Percentiles rank a stretch among this genome's conserved stretches.
Evolutionary conservation across 441 rosid species (phyloP).

Genomic region (Breynia disticha): DNA sequence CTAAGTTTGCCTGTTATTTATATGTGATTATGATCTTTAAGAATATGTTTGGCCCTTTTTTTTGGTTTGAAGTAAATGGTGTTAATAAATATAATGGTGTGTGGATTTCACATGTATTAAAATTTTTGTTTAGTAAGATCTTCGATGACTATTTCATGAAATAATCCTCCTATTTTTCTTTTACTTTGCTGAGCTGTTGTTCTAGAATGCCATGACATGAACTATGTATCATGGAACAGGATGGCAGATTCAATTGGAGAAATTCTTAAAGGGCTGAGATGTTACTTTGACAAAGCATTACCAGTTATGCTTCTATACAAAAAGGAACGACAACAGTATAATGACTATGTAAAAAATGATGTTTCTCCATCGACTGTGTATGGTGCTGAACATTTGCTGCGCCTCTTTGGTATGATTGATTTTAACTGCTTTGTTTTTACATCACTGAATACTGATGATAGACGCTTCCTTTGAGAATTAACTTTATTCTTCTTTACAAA

Average conservation of each 20-base stretch:
- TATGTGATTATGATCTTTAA: too few species aligned
- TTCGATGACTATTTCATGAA: background rate
- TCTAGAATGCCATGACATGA: constrained; percentile 8
- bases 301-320: constrained; percentile 75
- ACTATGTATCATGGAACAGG: constrained; percentile 34
- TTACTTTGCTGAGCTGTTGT: background rate
- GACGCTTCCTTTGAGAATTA: background rate
- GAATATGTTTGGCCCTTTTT: too few species aligned
- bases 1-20: background rate
- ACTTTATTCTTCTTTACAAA: too few species aligned
- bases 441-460: background rate
- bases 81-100: too few species aligned
- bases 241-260: constrained; percentile 74
- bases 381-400: constrained; percentile 95
- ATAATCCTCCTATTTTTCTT: background rate
- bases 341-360: constrained; percentile 44
- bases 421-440: background rate
- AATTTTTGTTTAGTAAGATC: background rate
- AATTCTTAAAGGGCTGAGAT: constrained; percentile 75
- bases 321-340: constrained; percentile 80
- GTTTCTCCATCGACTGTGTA: constrained; percentile 81
- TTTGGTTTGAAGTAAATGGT: too few species aligned
- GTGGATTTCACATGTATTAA: background rate
- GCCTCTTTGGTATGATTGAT: constrained; percentile 70
- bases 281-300: constrained; percentile 88